phyloP scores from a whole-genome alignment of 177 flowering plant species.

The Vitis hybrid region DNA sequence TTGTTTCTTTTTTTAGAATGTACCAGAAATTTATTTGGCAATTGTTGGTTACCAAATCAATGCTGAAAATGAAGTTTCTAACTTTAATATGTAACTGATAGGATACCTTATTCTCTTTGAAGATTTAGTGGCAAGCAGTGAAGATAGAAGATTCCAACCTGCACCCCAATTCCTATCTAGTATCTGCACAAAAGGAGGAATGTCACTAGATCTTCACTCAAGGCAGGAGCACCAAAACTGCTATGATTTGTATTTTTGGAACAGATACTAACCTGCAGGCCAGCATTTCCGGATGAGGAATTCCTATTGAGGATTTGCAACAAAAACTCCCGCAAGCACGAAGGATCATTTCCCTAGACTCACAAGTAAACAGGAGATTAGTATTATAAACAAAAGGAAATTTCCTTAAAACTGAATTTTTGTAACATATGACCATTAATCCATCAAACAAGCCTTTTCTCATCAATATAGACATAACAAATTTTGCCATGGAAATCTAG shows the following conservation, averaged over 20 bases:
- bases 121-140: slow-evolving; percentile 79
- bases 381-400: neutral
- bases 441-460: too few relatives aligned
- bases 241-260: neutral
- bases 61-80: neutral
- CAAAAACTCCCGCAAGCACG: slow-evolving; percentile 90
- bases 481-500: too few relatives aligned
- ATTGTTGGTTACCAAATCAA: neutral
- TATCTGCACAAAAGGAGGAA: slow-evolving; percentile 48
- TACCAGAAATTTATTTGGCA: neutral
- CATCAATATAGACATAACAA: too few relatives aligned
- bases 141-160: slow-evolving; percentile 91
- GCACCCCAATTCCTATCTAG: slow-evolving; percentile 98
- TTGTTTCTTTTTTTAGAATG: too few relatives aligned
- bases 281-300: slow-evolving; percentile 72
- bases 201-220: neutral
- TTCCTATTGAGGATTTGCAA: slow-evolving; percentile 52
- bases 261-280: slow-evolving; percentile 67
- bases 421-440: too few relatives aligned
- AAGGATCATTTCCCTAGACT: slow-evolving; percentile 87
- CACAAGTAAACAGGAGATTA: slow-evolving; percentile 13
- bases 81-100: neutral
- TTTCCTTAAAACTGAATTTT: too few relatives aligned
- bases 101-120: slow-evolving; percentile 76
- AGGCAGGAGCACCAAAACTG: slow-evolving; percentile 4